Evolutionary conservation across 257 asterid genomes (phyloP).

Genomic region (Parsonsia alboflavescens): DNA sequence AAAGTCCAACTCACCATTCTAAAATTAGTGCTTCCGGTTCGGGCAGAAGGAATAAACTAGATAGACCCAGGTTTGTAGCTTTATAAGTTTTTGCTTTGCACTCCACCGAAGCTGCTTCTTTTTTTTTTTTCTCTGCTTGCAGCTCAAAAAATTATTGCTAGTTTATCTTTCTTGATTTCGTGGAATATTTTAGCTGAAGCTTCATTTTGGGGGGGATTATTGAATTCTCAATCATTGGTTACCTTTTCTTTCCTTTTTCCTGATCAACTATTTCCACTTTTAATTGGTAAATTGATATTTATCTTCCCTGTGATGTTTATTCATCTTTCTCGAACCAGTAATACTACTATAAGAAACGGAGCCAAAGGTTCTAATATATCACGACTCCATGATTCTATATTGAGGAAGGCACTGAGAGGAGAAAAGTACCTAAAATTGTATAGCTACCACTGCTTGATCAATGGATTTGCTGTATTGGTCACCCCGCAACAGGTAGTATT

Average conservation of each 20-base stretch:
- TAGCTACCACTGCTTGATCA: slow-evolving; percentile 88
- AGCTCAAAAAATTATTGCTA: background rate
- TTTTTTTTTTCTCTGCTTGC: background rate
- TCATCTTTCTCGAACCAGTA: slow-evolving; percentile 42
- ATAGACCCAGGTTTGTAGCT: slow-evolving; percentile 31
- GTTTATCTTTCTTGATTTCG: background rate
- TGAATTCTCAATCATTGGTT: background rate
- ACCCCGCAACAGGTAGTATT: slow-evolving; percentile 73
- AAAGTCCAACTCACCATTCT: slow-evolving; percentile 27
- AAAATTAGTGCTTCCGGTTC: slow-evolving; percentile 33
- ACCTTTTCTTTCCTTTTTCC: background rate
- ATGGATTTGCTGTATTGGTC: slow-evolving; percentile 90
- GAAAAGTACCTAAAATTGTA: slow-evolving; percentile 82
- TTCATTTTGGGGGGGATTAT: background rate
- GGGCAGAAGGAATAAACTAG: slow-evolving; percentile 42
- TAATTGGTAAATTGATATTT: background rate
- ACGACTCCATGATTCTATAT: slow-evolving; percentile 68
- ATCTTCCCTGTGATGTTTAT: slow-evolving; percentile 10
- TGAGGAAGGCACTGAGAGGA: slow-evolving; percentile 54
- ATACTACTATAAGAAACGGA: slow-evolving; percentile 37
- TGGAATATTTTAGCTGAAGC: background rate
- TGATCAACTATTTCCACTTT: slow-evolving; percentile 2
- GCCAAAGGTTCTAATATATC: slow-evolving; percentile 38
- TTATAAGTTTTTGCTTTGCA: background rate
- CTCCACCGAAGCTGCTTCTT: background rate